Percentiles rank a stretch among this genome's conserved stretches.
Conservation (phyloP, 2,329 filamentous ascomycete genomes). For the Aspergillus sclerotialis region DNA sequence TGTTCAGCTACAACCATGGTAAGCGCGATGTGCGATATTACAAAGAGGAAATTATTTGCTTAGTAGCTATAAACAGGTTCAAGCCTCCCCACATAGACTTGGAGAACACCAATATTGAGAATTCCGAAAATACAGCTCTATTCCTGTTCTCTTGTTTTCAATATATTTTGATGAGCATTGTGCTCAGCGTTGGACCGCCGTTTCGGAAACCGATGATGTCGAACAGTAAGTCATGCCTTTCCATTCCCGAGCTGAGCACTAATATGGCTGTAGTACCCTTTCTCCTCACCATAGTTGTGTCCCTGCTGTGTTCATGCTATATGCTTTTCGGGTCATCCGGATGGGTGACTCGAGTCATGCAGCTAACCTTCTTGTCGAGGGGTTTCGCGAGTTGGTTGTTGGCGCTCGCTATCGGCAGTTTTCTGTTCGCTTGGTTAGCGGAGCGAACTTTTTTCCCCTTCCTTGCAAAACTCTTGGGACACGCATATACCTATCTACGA, state of each 20-base stretch:
- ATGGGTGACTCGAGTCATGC: conserved; percentile 69
- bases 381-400: conserved; percentile 70
- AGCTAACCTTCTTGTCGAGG: conserved; percentile 69
- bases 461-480: conserved; percentile 62
- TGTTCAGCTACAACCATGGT: conserved; percentile 76
- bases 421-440: conserved; percentile 61
- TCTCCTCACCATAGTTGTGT: conserved; percentile 64
- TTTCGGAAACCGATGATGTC: conserved; percentile 73
- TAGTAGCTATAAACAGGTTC: conserved; percentile 50
- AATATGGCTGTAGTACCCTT: conserved; percentile 61
- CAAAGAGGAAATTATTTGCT: conserved; percentile 4
- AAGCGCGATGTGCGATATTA: conserved; percentile 22
- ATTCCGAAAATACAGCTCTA: conserved; percentile 87
- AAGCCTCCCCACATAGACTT: conserved; percentile 69
- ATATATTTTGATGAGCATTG: conserved; percentile 83
- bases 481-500: conserved; percentile 49
- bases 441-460: conserved; percentile 66
- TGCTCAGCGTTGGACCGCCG: conserved; percentile 83
- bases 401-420: conserved; percentile 60
- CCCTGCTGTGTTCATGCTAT: conserved; percentile 63
- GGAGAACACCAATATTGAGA: conserved; percentile 76
- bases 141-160: conserved; percentile 91
- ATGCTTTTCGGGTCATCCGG: conserved; percentile 71
- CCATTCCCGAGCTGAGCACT: conserved; percentile 2
- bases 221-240: conserved; percentile 58